These are phyloP conservation scores for Zea luxurians DNA, from an alignment of 176 grass and related monocot genomes.

Conservation along the genomic window DNA sequence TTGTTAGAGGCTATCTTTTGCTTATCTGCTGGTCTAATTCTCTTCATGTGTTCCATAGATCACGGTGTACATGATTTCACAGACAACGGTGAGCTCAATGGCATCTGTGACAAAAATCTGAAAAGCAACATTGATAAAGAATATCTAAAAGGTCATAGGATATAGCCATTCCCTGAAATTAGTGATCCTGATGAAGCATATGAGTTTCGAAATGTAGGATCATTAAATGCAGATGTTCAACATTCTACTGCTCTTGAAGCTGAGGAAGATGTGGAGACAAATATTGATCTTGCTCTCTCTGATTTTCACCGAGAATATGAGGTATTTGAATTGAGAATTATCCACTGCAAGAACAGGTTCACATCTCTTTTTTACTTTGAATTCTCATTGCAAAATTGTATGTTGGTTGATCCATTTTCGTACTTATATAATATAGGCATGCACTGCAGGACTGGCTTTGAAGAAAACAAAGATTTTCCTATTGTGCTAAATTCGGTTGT, in stretches of 20 bases:
- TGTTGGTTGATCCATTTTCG: constrained; percentile 31
- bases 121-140: no score
- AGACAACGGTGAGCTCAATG: no score
- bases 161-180: no score
- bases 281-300: constrained; percentile 53
- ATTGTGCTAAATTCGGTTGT: no score
- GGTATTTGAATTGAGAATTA: constrained; percentile 90
- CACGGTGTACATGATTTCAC: no score
- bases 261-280: constrained; percentile 54
- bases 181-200: no score
- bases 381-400: background rate
- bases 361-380: constrained; percentile 40
- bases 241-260: constrained; percentile 38
- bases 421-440: constrained; percentile 54
- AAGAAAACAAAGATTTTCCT: no score
- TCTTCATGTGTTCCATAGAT: no score
- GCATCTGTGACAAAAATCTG: no score
- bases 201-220: no score
- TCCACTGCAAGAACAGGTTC: constrained; percentile 97
- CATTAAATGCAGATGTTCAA: constrained; percentile 41
- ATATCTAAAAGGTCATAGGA: no score
- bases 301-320: constrained; percentile 76
- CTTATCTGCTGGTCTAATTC: constrained; percentile 14
- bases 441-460: constrained; percentile 86
- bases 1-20: no score